Percentiles rank a stretch among this genome's conserved stretches.
phyloP scores from a whole-genome alignment of 164 flowering plant genomes.

The Magnolia officinalis region DNA sequence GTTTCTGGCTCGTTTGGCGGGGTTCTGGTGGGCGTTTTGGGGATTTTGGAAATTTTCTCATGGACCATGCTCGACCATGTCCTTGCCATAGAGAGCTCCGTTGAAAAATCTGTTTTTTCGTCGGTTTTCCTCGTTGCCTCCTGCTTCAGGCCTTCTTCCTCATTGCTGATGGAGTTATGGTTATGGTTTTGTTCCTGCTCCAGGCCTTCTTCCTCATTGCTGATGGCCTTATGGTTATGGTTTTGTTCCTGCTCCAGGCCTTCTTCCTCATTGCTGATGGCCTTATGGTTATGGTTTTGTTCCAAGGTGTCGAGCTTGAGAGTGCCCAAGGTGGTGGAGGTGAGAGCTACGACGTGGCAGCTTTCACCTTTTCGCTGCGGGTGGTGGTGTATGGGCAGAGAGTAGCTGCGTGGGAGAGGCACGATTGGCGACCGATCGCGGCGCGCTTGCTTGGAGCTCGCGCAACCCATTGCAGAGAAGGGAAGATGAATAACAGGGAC shows the following conservation, averaged over 20 bases:
- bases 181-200: no score
- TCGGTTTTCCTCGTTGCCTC: neutral
- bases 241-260: conserved; percentile 4
- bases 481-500: neutral
- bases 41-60: conserved; percentile 53
- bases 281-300: neutral
- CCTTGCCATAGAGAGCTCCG: conserved; percentile 60
- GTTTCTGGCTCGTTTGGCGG: conserved; percentile 89
- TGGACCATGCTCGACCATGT: conserved; percentile 67
- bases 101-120: conserved; percentile 22
- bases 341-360: conserved; percentile 60
- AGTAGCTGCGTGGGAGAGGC: conserved; percentile 44
- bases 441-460: conserved; percentile 47
- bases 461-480: conserved; percentile 55
- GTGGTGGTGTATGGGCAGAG: conserved; percentile 40
- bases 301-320: conserved; percentile 33
- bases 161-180: neutral
- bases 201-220: neutral
- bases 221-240: neutral
- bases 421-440: conserved; percentile 38
- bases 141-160: neutral
- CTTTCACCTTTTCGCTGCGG: conserved; percentile 32
- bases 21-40: conserved; percentile 58
- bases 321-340: conserved; percentile 62
- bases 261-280: conserved; percentile 4